phyloP scores from a whole-genome alignment of 2,329 filamentous ascomycete genomes.

The Colletotrichum filicis region DNA sequence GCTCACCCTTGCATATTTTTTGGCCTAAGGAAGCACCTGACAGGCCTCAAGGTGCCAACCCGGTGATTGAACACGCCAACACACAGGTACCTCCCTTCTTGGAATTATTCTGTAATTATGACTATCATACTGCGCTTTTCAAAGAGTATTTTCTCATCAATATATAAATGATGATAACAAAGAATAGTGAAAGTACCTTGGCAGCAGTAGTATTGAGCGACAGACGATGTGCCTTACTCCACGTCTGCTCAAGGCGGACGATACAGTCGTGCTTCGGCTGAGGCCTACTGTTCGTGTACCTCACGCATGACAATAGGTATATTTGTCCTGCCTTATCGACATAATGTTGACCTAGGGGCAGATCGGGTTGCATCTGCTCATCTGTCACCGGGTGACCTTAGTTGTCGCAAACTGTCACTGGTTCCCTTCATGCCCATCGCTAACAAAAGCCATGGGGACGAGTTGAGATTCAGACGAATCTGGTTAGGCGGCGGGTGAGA shows the following conservation, averaged over 20 bases:
- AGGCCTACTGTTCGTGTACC: not conserved
- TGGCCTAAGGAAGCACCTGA: not conserved
- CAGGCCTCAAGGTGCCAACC: not conserved
- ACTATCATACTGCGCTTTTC: too few relatives aligned
- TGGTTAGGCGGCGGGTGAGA: not conserved
- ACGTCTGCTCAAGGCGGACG: too few relatives aligned
- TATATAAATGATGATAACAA: too few relatives aligned
- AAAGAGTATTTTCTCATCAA: too few relatives aligned
- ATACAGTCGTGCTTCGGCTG: not conserved
- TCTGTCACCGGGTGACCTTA: not conserved
- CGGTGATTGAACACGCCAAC: too few relatives aligned
- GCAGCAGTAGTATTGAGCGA: too few relatives aligned
- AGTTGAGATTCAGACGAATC: constrained; percentile 2
- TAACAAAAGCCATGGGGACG: not conserved
- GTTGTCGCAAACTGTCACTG: not conserved
- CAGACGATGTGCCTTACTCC: not conserved
- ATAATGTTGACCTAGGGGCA: not conserved
- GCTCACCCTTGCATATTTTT: not conserved
- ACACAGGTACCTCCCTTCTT: too few relatives aligned
- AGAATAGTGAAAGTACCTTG: too few relatives aligned
- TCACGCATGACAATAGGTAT: not conserved
- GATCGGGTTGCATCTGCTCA: not conserved
- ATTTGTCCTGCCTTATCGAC: not conserved
- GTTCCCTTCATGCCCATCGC: not conserved
- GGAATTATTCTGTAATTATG: too few relatives aligned